Evolutionary conservation across 805 yeast species (phyloP).

Genomic region (Saturnispora besseyi): DNA sequence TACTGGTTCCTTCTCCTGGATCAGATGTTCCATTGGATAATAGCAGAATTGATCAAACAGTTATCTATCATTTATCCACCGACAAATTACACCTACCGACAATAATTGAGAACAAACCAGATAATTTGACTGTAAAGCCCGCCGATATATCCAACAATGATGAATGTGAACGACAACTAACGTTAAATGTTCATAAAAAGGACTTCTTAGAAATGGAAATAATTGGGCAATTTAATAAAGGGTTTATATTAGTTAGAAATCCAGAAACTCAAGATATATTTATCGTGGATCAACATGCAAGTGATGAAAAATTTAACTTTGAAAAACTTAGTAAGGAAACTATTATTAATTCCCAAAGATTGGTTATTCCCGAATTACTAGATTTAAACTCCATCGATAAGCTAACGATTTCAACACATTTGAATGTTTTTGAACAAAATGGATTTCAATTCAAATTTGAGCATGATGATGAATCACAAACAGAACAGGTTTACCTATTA

Average conservation of each 20-base stretch:
- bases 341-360: slow-evolving; percentile 55
- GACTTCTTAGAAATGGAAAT: slow-evolving; percentile 72
- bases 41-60: slow-evolving; percentile 2
- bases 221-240: slow-evolving; percentile 92
- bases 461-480: slow-evolving; percentile 34
- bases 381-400: slow-evolving; percentile 76
- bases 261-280: slow-evolving; percentile 51
- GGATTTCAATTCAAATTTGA: slow-evolving; percentile 61
- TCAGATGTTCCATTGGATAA: background rate
- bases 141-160: slow-evolving; percentile 34
- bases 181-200: slow-evolving; percentile 53
- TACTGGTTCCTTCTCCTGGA: background rate
- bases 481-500: slow-evolving; percentile 37
- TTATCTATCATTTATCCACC: background rate
- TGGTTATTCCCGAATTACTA: slow-evolving; percentile 50
- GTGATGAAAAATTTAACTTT: slow-evolving; percentile 91
- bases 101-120: background rate
- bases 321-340: slow-evolving; percentile 55
- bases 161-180: slow-evolving; percentile 49
- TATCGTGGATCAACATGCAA: slow-evolving; percentile 94
- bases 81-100: background rate
- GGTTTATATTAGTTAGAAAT: slow-evolving; percentile 73
- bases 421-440: slow-evolving; percentile 51
- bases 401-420: slow-evolving; percentile 53
- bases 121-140: background rate